phyloP scores from a whole-genome alignment of 768 basidiomycete species.

The Boletus tylopilopsis region DNA sequence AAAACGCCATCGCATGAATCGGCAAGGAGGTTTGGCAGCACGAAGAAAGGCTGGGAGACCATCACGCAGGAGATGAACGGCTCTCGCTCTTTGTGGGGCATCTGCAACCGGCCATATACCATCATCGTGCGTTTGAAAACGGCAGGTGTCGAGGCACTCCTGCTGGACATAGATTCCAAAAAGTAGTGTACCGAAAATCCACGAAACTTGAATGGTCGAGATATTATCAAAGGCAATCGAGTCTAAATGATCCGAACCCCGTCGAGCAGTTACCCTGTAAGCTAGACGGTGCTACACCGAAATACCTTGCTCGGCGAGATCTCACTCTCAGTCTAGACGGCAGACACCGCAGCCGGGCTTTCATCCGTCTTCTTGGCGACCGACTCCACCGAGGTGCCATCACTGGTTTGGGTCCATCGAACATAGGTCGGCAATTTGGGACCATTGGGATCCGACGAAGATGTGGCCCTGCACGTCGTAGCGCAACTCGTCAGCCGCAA shows the following conservation, averaged over 20 bases:
- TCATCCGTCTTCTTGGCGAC: conserved; percentile 5
- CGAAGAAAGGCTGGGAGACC: conserved; percentile 67
- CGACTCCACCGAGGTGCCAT: conserved; percentile 3
- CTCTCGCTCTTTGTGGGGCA: neutral
- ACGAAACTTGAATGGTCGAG: neutral
- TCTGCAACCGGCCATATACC: neutral
- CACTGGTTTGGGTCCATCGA: conserved; percentile 5
- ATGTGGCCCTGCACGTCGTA: conserved; percentile 5
- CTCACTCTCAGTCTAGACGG: conserved; percentile 7
- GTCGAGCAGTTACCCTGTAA: neutral
- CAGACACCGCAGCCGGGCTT: neutral
- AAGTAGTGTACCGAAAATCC: conserved; percentile 11
- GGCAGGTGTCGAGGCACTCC: neutral
- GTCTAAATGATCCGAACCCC: too few species aligned
- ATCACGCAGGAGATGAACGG: conserved; percentile 59
- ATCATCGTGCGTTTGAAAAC: neutral
- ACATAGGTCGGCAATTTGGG: conserved; percentile 19
- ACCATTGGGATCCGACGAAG: conserved; percentile 4
- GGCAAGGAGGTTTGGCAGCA: conserved; percentile 59
- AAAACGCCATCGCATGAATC: conserved; percentile 54
- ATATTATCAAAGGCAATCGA: neutral
- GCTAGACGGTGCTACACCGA: neutral
- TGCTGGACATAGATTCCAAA: conserved; percentile 5
- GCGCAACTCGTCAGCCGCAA: neutral
- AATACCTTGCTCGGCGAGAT: neutral